phyloP scores from a whole-genome alignment of 2,329 filamentous ascomycete species.

The Dothidotthia symphoricarpi region DNA sequence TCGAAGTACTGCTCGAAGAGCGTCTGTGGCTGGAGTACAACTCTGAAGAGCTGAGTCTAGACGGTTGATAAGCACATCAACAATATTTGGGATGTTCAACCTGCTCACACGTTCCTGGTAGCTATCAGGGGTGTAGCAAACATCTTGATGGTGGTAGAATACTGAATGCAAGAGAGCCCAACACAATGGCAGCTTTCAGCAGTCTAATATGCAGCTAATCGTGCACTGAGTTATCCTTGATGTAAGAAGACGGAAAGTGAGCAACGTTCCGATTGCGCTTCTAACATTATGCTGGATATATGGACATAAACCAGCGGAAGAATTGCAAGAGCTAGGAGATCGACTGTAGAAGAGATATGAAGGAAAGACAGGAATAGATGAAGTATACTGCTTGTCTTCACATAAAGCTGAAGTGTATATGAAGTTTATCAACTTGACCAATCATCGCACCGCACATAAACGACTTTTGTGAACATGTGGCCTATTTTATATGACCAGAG shows the following conservation, averaged over 20 bases:
- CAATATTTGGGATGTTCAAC: neutral
- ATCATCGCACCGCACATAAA: constrained; percentile 6
- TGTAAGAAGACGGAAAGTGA: too few relatives aligned
- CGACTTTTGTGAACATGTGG: constrained; percentile 15
- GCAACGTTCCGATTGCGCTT: too few relatives aligned
- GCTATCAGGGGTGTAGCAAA: constrained; percentile 4
- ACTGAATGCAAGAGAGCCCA: constrained; percentile 3
- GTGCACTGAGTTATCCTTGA: too few relatives aligned
- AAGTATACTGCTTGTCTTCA: too few relatives aligned
- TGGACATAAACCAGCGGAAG: too few relatives aligned
- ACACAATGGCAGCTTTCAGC: too few relatives aligned
- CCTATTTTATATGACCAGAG: constrained; percentile 8
- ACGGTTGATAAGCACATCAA: neutral
- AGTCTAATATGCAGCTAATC: too few relatives aligned
- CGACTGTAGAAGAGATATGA: too few relatives aligned
- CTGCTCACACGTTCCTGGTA: constrained; percentile 4
- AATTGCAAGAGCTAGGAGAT: too few relatives aligned
- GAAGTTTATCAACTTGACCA: constrained; percentile 4
- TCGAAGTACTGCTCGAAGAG: neutral
- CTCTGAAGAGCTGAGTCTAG: neutral
- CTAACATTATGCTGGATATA: too few relatives aligned
- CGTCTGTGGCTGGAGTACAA: neutral
- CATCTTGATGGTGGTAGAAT: constrained; percentile 1
- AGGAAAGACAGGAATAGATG: too few relatives aligned
- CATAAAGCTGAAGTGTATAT: constrained; percentile 2